phyloP scores from a whole-genome alignment of 2,329 filamentous ascomycete species.

The Exophiala mesophila region DNA sequence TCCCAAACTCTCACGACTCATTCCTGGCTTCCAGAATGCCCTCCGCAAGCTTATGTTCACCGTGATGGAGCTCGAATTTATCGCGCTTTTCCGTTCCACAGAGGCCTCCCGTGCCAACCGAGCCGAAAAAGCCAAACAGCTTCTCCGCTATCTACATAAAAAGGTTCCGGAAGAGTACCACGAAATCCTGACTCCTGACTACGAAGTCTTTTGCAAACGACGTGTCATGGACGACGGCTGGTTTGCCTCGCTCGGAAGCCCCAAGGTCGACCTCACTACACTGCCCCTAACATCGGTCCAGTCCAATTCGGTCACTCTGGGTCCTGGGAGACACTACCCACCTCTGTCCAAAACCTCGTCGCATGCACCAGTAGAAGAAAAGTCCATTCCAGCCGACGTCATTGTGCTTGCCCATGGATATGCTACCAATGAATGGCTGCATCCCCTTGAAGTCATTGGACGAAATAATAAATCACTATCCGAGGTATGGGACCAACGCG shows the following conservation, averaged over 20 bases:
- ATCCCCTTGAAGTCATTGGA: constrained; percentile 51
- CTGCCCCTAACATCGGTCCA: constrained; percentile 47
- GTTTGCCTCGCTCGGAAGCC: constrained; percentile 47
- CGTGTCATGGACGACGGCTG: constrained; percentile 57
- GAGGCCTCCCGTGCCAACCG: constrained; percentile 39
- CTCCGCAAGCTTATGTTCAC: constrained; percentile 44
- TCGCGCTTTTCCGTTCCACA: constrained; percentile 45
- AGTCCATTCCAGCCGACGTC: constrained; percentile 53
- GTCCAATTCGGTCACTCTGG: constrained; percentile 47
- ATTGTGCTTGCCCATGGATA: constrained; percentile 61
- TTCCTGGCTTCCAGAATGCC: constrained; percentile 49
- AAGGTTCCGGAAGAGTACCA: constrained; percentile 56
- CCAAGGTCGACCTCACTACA: constrained; percentile 52
- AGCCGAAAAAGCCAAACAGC: constrained; percentile 38
- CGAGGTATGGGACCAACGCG: constrained; percentile 54
- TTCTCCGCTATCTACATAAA: constrained; percentile 44
- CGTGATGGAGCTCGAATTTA: constrained; percentile 32
- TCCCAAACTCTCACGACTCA: constrained; percentile 40
- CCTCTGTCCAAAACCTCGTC: constrained; percentile 23
- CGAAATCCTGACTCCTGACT: constrained; percentile 58
- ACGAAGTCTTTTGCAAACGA: constrained; percentile 60
- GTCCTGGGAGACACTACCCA: constrained; percentile 47
- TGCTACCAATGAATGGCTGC: constrained; percentile 51
- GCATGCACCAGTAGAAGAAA: constrained; percentile 30
- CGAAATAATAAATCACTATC: constrained; percentile 47